Base-by-base conservation (phyloP, 2,329 filamentous ascomycete genomes). In the Escovopsis weberi region DNA sequence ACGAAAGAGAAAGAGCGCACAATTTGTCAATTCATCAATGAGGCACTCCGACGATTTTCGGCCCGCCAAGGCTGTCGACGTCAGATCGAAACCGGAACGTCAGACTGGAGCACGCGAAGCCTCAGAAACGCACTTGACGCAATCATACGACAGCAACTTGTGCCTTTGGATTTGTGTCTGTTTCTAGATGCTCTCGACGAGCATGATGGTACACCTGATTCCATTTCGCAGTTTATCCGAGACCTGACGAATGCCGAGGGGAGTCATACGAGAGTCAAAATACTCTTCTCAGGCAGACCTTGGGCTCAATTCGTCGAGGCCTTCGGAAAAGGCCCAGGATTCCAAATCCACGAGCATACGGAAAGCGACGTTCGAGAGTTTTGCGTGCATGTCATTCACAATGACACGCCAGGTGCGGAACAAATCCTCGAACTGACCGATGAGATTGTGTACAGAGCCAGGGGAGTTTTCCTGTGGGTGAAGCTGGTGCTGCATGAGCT, bases 171-270 rank as follows among this genome's bases (percentile, higher is more conserved):
- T 11, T 1, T 44, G 4, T 44, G 30, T 6, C 9, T 44, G 2
- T 38, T 44, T 9, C 30, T 44, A 9, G 43, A 44, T 11, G 43
- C 43, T 4, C 33, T 44, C 1, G 43, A 44, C 10, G 43, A 44
- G 19, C 26, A 44, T 9, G 23, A 44, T 18, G 43, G 43, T 0
- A 35, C 32, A 0, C 39, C 43, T 3, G 43, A 41, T 10, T 33
- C 38, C 8, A 41, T 44, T 18, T 23, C 26, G 1, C 28, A 35
- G 4, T 44, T 44, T 7, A 8, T 44, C 0, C 30, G 34, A 12
- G 26, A 26, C 0, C 26, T 44, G 2, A 2, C 26, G 11, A 9
- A 4, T 4, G 5, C 6, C 9, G 7, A 4, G 8, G 15, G 8
- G 1, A 39, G 32, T n/a, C 30, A 9, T 2, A 44, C 43, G 2